Percentiles rank a stretch among this genome's conserved stretches.
phyloP scores from a whole-genome alignment of 805 yeast genomes.

The Suhomyces kilbournensis region DNA sequence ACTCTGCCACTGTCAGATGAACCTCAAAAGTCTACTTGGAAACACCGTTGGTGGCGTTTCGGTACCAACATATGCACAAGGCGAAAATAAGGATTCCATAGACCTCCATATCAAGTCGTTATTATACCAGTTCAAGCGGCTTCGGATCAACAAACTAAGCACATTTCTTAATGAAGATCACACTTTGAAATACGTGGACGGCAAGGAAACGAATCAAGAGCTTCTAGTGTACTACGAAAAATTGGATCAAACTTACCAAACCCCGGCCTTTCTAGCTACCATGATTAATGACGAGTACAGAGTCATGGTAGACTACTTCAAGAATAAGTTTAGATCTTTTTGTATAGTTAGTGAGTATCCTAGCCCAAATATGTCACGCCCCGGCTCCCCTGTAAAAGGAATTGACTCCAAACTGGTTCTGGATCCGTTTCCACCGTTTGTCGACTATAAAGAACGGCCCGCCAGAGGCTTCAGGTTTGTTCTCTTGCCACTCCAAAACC shows the following conservation, averaged over 20 bases:
- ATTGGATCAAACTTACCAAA: conserved; percentile 56
- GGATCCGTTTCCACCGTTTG: conserved; percentile 15
- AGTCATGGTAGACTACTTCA: conserved; percentile 61
- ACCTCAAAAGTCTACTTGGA: background rate
- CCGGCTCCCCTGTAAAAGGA: conserved; percentile 19
- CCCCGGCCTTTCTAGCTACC: conserved; percentile 37
- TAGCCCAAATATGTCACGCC: conserved; percentile 17
- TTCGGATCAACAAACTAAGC: conserved; percentile 40
- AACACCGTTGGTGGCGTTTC: background rate
- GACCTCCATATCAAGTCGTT: conserved; percentile 62
- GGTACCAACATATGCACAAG: conserved; percentile 14
- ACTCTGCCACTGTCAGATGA: background rate
- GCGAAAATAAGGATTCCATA: conserved; percentile 43
- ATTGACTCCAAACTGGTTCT: background rate
- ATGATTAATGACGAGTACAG: conserved; percentile 59
- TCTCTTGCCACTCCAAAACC: conserved; percentile 17
- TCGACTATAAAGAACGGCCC: conserved; percentile 23
- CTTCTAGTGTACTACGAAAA: conserved; percentile 21
- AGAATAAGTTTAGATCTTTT: conserved; percentile 62
- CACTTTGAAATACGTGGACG: conserved; percentile 16
- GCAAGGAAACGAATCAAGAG: background rate
- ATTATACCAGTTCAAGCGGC: conserved; percentile 54
- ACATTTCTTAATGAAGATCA: conserved; percentile 35
- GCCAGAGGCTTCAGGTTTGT: conserved; percentile 19
- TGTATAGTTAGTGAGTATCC: conserved; percentile 56